Base-by-base conservation (phyloP, 768 basidiomycete species). In the Pseudohyphozyma bogoriensis region DNA sequence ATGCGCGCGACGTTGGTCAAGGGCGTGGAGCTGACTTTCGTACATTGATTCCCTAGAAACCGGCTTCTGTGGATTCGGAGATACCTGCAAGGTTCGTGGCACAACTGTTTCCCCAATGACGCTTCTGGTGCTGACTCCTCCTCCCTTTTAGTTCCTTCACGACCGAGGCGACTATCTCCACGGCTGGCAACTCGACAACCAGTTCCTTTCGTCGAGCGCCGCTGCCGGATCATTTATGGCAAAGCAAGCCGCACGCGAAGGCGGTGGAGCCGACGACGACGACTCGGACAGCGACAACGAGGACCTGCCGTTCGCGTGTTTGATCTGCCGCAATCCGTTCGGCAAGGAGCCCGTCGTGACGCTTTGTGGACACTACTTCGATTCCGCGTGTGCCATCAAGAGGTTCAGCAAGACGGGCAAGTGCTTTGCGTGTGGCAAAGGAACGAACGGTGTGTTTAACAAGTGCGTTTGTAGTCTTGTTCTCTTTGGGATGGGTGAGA, bases 21-120 rank as follows among this genome's bases (percentile, higher is more conserved):
- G n/a, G n/a, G n/a, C n/a, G n/a, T 13, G 22, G 1, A 28, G 31
- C 60, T 63, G 53, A 67, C n/a, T 18, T 20, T 44, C n/a, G 39
- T 35, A 24, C 6, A 40, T 29, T 69, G 24, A 22, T n/a, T n/a
- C n/a, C 63, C 37, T 70, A 93, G 93, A 97, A 77, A 99, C 95
- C 54, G 95, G 95, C 0, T 99, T 89, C 73, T 99, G 95, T 74
- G 95, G 95, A 26, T 99, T 93, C 73, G 95, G 95, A 33, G 95
- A 99, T 75, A 91, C 90, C 5, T 99, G 95, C 76, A 97, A n/a
- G 96, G 79, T 65, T 59, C 37, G 28, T 57, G 18, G 11, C 26
- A 18, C 20, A 22, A 28, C 13, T 28, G 1, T 24, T 12, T 36
- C 10, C 1, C 28, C 36, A 22, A 4, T 31, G 45, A 13, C 18